Base-by-base conservation (phyloP, 2,329 filamentous ascomycete genomes). In the Ophiostoma sp. region DNA sequence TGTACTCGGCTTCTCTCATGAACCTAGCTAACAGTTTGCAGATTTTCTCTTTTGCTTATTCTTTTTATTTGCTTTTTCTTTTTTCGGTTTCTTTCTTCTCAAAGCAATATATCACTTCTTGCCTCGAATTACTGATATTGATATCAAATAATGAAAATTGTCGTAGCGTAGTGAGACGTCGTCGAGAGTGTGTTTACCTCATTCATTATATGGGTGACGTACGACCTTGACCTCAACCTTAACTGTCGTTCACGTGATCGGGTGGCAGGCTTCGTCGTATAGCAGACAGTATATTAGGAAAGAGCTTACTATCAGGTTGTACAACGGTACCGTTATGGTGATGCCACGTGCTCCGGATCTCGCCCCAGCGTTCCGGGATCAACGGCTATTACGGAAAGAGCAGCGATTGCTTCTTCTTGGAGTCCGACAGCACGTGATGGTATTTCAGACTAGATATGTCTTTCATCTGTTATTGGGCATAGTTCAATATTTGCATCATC, bases 1-100 rank as follows among this genome's bases (percentile, higher is more conserved):
- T 63, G 60, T 42, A 40, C 18, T 18, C 18, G 58, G 58, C 18
- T 42, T 63, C 8, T 5, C 3, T 42, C 1, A 44, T 27, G 62
- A 64, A 12, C 55, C 18, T 36, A n/a, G 68, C 66, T 69, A 64
- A 67, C 68, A 52, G 18, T 44, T 42, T 58, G 16, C 38, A 27
- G 52, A 52, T 41, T 44, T 12, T 55, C 12, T 7, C 16, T 52
- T 64, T 45, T 41, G 2, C 2, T 18, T 68, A 12, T 44, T n/a
- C 38, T 0, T 40, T 58, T 6, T 58, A 58, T 9, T 4, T n/a
- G n/a, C 36, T 41, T 42, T 49, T 44, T 67, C 18, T 67, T 40
- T n/a, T 41, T 41, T 7, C n/a, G n/a, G n/a, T 49, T 42, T 63
- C 11, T 36, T 63, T 36, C 63, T 49, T 55, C 18, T 52, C 8